Percentiles rank a stretch among this genome's conserved stretches.
Evolutionary conservation across 2,329 filamentous ascomycete genomes (phyloP).

Genomic region (Knufia fluminis): DNA sequence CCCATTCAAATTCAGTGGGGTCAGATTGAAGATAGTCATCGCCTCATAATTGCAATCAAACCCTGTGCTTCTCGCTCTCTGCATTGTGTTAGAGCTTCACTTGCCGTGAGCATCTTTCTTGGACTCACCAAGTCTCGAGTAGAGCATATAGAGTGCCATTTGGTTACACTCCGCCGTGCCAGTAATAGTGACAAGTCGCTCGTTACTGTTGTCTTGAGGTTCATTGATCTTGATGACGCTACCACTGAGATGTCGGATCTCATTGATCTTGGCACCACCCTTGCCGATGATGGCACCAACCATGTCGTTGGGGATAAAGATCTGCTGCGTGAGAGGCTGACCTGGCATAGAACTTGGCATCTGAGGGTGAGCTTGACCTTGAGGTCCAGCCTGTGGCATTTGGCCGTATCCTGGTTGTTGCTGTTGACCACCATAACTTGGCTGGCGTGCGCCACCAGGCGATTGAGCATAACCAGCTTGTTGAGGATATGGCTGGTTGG

Average conservation of each 20-base stretch:
- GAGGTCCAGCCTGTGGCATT: conserved; percentile 47
- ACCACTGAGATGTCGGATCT: conserved; percentile 91
- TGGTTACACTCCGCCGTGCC: conserved; percentile 98
- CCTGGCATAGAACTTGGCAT: conserved; percentile 61
- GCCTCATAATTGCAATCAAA: conserved; percentile 7
- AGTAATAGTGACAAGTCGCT: conserved; percentile 92
- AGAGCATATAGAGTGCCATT: conserved; percentile 99
- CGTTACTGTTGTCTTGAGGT: conserved; percentile 97
- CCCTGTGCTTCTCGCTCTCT: conserved; percentile 69
- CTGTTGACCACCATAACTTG: conserved; percentile 61
- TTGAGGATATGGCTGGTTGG: conserved; percentile 31
- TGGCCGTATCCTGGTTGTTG: conserved; percentile 68
- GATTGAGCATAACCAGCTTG: conserved; percentile 65
- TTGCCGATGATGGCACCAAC: conserved; percentile 98
- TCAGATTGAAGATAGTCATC: neutral
- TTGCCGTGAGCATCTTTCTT: conserved; percentile 30
- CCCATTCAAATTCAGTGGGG: neutral
- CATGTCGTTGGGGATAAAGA: conserved; percentile 99
- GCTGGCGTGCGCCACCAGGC: conserved; percentile 47
- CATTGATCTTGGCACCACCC: conserved; percentile 97
- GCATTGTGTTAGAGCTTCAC: conserved; percentile 17
- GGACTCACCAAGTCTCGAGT: conserved; percentile 78
- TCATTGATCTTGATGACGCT: conserved; percentile 99
- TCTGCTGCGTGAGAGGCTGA: conserved; percentile 89
- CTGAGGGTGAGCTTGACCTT: conserved; percentile 62